Evolutionary conservation across 352 stramenopile genomes (phyloP).

Genomic region (Globisporangium splendens): DNA sequence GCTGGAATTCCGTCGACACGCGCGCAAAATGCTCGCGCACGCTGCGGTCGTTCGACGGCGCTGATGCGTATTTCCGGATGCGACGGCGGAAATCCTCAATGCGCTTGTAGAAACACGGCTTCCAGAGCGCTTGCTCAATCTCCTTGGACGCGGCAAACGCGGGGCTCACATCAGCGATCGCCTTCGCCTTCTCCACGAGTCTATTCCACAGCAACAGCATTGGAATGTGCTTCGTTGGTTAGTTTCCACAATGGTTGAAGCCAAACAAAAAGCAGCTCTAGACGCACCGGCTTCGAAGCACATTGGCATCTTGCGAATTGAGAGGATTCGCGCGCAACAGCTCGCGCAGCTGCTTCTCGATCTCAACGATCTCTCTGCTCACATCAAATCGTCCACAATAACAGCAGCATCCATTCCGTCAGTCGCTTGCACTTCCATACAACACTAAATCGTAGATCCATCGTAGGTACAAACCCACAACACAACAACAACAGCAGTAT

Average conservation of each 20-base stretch:
- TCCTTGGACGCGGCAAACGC: conserved; percentile 62
- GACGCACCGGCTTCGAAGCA: conserved; percentile 33
- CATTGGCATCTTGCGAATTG: conserved; percentile 57
- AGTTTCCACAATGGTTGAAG: not conserved
- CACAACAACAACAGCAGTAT: not conserved
- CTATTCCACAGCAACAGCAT: conserved; percentile 7
- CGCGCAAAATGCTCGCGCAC: conserved; percentile 77
- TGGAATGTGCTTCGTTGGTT: not conserved
- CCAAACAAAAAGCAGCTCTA: not conserved
- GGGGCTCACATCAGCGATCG: conserved; percentile 39
- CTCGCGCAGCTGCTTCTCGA: conserved; percentile 75
- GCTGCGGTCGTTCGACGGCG: conserved; percentile 52
- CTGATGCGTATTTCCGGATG: conserved; percentile 84
- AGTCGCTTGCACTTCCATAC: no score
- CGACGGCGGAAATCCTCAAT: conserved; percentile 87
- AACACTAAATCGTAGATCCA: no score
- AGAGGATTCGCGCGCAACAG: conserved; percentile 61
- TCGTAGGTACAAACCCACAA: not conserved
- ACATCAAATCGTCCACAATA: not conserved
- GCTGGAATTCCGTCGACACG: conserved; percentile 71
- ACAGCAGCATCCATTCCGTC: not conserved
- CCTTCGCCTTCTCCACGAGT: conserved; percentile 49
- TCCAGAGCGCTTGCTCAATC: conserved; percentile 85
- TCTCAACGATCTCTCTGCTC: conserved; percentile 61
- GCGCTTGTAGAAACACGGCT: conserved; percentile 89